Evolutionary conservation across 768 basidiomycete genomes (phyloP), one percentile per base, ranked within the genome.

Genomic region (Russula earlei): DNA sequence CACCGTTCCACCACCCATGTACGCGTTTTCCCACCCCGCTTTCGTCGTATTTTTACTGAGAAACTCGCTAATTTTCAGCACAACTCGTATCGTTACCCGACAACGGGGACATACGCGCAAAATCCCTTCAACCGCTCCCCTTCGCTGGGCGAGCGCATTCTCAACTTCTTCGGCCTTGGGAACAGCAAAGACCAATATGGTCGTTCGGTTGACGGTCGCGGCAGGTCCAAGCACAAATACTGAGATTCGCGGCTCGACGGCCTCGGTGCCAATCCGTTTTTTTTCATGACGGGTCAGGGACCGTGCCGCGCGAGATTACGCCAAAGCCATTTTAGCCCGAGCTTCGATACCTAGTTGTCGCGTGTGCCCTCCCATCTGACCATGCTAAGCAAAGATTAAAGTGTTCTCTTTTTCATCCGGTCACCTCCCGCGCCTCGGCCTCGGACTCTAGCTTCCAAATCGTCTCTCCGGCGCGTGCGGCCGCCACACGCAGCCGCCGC

Each of bases 171-270:
- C 54, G 74, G 74, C 52, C 46, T 70, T 2, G 64, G 59, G 62
- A 49, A 42, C 60, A 58, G 53, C 54, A 25, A 31, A 33, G 81
- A 83, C 68, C 68, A 75, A 61, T 68, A 76, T 36, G 83, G 83
- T 54, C 72, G 78, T 50, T 15, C 48, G 9, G 38, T 41, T 4
- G 55, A 59, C 36, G 25, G 31, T 49, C 57, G 52, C 4, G 57
- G 57, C 25, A 49, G 57, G 15, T 0, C 52, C 0, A 14, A 33
- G n/a, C 20, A 44, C 47, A 58, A 58, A 25, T 54, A 54, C 19
- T 47, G 43, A 49, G 42, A 52, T 48, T 48, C 40, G 56, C 45
- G 45, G 47, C 29, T 14, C 12, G 15, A 36, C n/a, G 15, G 6
- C 2, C 45, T 47, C 22, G 43, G 38, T 52, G 43, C 31, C 56